Conservation (phyloP, 1,284 basidiomycete species). For the Pyrrhoderma noxium region DNA sequence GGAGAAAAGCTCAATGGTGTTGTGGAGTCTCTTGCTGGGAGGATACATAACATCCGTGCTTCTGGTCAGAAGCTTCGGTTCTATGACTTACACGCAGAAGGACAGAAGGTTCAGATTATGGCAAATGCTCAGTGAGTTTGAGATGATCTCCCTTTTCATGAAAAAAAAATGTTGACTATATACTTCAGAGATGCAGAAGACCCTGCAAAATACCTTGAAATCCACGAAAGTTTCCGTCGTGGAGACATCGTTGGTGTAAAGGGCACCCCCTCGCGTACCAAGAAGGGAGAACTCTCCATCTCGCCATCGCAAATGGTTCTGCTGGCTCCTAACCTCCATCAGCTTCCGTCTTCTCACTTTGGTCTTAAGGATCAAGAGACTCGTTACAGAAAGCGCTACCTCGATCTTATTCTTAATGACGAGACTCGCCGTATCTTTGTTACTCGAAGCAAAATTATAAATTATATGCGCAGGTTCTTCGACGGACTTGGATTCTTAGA, state of each 20-base stretch:
- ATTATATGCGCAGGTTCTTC: slow-evolving; percentile 88
- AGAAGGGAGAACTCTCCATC: slow-evolving; percentile 95
- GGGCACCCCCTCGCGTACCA: slow-evolving; percentile 86
- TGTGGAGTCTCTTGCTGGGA: slow-evolving; percentile 70
- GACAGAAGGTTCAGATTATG: slow-evolving; percentile 92
- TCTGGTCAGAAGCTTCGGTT: slow-evolving; percentile 85
- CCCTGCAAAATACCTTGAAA: slow-evolving; percentile 62
- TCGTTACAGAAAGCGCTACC: slow-evolving; percentile 97
- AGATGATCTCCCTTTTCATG: neutral
- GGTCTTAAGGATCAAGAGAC: slow-evolving; percentile 96
- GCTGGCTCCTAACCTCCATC: slow-evolving; percentile 94
- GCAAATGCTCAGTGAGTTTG: slow-evolving; percentile 76
- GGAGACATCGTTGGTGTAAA: slow-evolving; percentile 95
- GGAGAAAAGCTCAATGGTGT: slow-evolving; percentile 51
- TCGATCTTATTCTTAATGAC: slow-evolving; percentile 95
- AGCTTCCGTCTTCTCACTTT: slow-evolving; percentile 85
- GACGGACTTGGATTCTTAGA: slow-evolving; percentile 95
- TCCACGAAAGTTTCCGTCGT: slow-evolving; percentile 85
- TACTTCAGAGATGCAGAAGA: slow-evolving; percentile 58
- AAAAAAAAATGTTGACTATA: neutral
- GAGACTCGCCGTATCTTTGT: slow-evolving; percentile 89
- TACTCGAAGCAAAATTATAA: slow-evolving; percentile 82
- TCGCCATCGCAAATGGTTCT: slow-evolving; percentile 78
- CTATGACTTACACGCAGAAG: slow-evolving; percentile 93
- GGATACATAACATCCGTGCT: slow-evolving; percentile 86